Evolutionary conservation across 2,329 filamentous ascomycete genomes (phyloP).

Genomic region (Epichloe sp.): DNA sequence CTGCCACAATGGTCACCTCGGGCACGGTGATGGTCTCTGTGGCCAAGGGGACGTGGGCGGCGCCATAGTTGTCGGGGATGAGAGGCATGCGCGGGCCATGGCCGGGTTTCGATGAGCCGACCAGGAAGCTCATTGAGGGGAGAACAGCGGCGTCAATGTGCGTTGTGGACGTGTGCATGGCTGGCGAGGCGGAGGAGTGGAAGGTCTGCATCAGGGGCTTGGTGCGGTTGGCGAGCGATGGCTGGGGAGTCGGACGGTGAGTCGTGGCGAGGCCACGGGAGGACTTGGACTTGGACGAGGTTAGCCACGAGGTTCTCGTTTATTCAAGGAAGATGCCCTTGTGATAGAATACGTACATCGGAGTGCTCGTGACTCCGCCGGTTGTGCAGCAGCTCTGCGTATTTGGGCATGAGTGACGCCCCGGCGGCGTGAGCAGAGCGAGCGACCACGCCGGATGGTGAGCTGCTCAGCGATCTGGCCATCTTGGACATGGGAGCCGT

Average conservation of each 20-base stretch:
- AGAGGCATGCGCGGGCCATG: constrained; percentile 41
- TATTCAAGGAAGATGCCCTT: neutral
- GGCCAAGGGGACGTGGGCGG: constrained; percentile 30
- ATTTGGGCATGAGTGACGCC: constrained; percentile 32
- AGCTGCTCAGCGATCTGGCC: constrained; percentile 30
- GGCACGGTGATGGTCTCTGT: constrained; percentile 28
- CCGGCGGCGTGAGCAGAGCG: constrained; percentile 22
- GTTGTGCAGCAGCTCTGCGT: constrained; percentile 31
- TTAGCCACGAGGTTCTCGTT: neutral
- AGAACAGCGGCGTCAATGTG: constrained; percentile 42
- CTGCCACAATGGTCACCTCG: constrained; percentile 42
- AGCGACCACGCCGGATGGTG: constrained; percentile 23
- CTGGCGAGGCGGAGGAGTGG: constrained; percentile 33
- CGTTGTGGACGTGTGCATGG: constrained; percentile 23
- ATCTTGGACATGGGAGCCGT: constrained; percentile 37
- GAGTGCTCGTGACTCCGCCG: constrained; percentile 21
- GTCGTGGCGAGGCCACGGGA: constrained; percentile 31
- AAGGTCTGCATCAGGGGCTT: constrained; percentile 53
- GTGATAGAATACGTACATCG: constrained; percentile 24
- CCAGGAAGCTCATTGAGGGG: constrained; percentile 28
- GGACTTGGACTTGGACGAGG: constrained; percentile 11
- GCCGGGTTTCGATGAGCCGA: constrained; percentile 19
- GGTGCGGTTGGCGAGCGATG: constrained; percentile 29
- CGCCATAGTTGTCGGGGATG: constrained; percentile 43
- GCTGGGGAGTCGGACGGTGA: constrained; percentile 33